Evolutionary conservation across 441 rosid species (phyloP).

Genomic region (Pelargonium fulgidum): DNA sequence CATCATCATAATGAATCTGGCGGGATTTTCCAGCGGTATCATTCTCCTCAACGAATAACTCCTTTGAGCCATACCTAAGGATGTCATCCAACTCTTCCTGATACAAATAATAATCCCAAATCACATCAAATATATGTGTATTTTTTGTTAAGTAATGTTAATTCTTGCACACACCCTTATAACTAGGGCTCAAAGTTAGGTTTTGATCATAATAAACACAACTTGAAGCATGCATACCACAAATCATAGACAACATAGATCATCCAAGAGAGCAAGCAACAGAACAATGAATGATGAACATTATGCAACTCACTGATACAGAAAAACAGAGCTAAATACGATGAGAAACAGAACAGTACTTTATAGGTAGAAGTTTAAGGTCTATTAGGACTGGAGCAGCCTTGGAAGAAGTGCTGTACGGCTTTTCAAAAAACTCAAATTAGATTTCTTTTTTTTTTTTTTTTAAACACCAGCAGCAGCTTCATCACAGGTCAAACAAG

Average conservation of each 20-base stretch:
- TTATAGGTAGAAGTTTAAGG: not conserved
- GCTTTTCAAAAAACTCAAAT: no score
- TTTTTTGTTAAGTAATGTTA: no score
- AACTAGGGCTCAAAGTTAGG: not conserved
- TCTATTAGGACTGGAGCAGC: not conserved
- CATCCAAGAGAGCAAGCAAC: no score
- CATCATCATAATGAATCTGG: slow-evolving; percentile 93
- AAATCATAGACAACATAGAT: no score
- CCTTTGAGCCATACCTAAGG: slow-evolving; percentile 95
- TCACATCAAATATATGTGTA: no score
- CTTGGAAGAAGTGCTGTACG: not conserved
- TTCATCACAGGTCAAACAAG: no score
- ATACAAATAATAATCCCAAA: slow-evolving; percentile 19
- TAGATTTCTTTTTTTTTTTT: no score
- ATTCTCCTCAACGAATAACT: slow-evolving; percentile 90
- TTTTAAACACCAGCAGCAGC: no score
- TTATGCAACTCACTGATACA: no score
- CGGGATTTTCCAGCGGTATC: slow-evolving; percentile 94
- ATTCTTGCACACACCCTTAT: not conserved
- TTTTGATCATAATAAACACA: not conserved
- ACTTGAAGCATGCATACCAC: not conserved
- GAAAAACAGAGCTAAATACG: not conserved
- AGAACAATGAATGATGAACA: no score
- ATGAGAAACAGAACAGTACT: not conserved
- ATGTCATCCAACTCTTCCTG: slow-evolving; percentile 99